Conservation (phyloP, 176 grass and related monocot species). For the Avena insularis region DNA sequence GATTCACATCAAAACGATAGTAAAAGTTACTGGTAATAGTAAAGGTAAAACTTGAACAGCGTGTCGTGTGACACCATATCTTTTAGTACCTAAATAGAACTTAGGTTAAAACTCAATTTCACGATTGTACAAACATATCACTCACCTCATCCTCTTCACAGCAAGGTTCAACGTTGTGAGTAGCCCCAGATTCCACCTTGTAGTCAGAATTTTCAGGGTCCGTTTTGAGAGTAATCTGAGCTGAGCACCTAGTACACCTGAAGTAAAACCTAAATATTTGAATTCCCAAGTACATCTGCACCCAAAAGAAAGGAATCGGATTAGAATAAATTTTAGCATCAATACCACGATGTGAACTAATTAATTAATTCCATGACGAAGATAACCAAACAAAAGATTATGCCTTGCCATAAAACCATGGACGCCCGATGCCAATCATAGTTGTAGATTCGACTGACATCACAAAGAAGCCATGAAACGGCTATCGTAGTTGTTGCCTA, state of each 20-base stretch:
- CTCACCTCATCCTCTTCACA: constrained; percentile 61
- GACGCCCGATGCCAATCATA: no score
- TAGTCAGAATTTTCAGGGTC: constrained; percentile 79
- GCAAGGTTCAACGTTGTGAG: constrained; percentile 72
- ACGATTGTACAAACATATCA: background rate
- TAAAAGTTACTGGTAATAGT: background rate
- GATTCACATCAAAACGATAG: no score
- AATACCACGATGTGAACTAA: background rate
- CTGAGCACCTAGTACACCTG: constrained; percentile 68
- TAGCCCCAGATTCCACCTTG: constrained; percentile 66
- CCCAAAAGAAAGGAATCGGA: constrained; percentile 13
- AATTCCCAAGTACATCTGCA: constrained; percentile 58
- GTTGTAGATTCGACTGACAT: no score
- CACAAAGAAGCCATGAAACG: no score
- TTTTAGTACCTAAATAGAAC: constrained; percentile 34
- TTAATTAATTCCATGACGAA: constrained; percentile 5
- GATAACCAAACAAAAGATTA: background rate
- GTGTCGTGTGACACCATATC: background rate
- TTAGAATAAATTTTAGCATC: constrained; percentile 15
- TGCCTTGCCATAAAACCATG: background rate
- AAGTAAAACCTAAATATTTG: constrained; percentile 76
- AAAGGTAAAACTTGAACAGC: background rate
- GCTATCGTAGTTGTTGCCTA: no score
- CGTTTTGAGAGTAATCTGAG: constrained; percentile 73
- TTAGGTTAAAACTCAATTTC: constrained; percentile 17